Base-by-base conservation (phyloP, 805 yeast species). In the Priceomyces haplophilus region DNA sequence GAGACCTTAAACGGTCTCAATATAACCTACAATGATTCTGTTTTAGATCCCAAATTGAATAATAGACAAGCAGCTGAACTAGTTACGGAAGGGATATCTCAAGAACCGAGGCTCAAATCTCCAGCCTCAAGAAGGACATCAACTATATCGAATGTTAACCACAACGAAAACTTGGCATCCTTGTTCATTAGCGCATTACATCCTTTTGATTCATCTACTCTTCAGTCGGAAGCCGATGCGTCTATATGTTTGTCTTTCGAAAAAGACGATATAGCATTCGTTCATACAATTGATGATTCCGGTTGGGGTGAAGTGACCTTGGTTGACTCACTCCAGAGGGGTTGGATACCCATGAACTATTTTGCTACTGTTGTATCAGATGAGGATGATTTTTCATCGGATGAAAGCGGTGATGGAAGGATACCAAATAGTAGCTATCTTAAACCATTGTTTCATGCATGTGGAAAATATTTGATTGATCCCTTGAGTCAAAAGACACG, bases 291-390 rank as follows among this genome's bases (percentile, higher is more conserved):
- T 17, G 93, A 85, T 58, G 83, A 82, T 42, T 81, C 88, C 16
- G 95, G 93, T 0, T 86, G 95, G 95, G 91, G 90, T 46, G 95
- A 86, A 59, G 93, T 85, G 2, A 85, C 90, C 0, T 55, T 85
- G 30, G 62, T 85, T 7, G 81, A 79, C 43, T 69, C 81, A 11
- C 66, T 82, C 40, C 73, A 75, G 52, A 65, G 88, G 48, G 95
- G 95, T 13, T 86, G 95, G 95, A 87, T 85, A 13, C 95, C 95
- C 3, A 82, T 86, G 75, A 86, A 85, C 56, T 86, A 83, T 62
- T 86, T 85, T 54, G 65, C 81, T 4, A 72, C 65, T 38, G 73
- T 72, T 1, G 65, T 80, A 3, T 55, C 54, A 10, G 56, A 52
- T 3, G 47, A 59, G 8, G 57, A 61, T 8, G 43, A 35, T 25